These are phyloP conservation scores for Aspergillus panamensis DNA, from an alignment of 495 filamentous ascomycete genomes.

Conservation along the genomic window DNA sequence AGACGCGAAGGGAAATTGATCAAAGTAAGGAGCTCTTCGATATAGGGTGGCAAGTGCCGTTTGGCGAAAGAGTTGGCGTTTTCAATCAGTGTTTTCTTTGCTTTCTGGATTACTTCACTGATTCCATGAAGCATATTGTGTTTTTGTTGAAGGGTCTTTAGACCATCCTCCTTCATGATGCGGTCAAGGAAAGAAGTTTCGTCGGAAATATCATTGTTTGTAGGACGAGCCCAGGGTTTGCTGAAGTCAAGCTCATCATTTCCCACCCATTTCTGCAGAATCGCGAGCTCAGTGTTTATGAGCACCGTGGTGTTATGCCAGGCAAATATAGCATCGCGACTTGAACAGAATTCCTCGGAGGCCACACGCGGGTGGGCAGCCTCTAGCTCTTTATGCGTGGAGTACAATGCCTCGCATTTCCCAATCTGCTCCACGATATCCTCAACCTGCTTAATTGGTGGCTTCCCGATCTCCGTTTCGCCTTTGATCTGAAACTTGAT, in stretches of 20 bases:
- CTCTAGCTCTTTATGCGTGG: conserved; percentile 70
- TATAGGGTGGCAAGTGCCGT: conserved; percentile 91
- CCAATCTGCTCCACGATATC: conserved; percentile 87
- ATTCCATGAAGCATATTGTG: conserved; percentile 83
- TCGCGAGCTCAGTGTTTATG: conserved; percentile 89
- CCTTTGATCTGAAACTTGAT: conserved; percentile 92
- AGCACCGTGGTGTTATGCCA: conserved; percentile 99
- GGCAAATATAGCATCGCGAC: conserved; percentile 80
- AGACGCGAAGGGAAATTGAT: conserved; percentile 96
- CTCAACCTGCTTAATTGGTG: conserved; percentile 78
- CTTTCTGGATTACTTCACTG: conserved; percentile 81
- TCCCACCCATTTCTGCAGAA: conserved; percentile 92
- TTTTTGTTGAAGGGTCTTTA: conserved; percentile 81
- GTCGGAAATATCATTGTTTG: conserved; percentile 67
- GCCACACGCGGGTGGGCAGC: conserved; percentile 65
- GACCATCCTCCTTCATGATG: conserved; percentile 95
- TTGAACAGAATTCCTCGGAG: conserved; percentile 70
- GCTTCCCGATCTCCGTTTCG: conserved; percentile 85
- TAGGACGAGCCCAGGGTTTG: conserved; percentile 46
- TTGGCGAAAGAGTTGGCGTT: conserved; percentile 84
- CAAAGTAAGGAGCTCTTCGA: conserved; percentile 89
- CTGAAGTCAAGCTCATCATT: conserved; percentile 93
- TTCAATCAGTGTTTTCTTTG: conserved; percentile 84
- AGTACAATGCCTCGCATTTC: conserved; percentile 78
- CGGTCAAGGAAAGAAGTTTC: conserved; percentile 91